A percentile compares a stretch with the other conserved stretches of the same genome.
Conservation (phyloP, 495 filamentous ascomycete species). For the Wilcoxina mikolae region DNA sequence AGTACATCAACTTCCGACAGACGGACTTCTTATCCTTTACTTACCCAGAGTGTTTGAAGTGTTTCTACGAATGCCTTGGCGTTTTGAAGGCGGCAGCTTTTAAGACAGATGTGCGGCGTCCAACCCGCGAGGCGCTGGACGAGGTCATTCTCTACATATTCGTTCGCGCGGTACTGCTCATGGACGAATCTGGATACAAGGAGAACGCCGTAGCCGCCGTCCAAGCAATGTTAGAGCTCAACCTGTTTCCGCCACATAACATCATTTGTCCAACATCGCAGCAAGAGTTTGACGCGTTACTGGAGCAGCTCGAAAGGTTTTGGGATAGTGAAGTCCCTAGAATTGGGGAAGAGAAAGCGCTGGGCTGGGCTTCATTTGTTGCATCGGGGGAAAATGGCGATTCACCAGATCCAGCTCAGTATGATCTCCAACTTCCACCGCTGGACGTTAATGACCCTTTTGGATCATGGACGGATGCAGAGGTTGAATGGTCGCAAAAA, state of each 20-base stretch:
- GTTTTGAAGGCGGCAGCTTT: slow-evolving; percentile 32
- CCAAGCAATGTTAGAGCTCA: slow-evolving; percentile 69
- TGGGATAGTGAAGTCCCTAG: slow-evolving; percentile 79
- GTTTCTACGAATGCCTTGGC: slow-evolving; percentile 43
- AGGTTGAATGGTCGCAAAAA: slow-evolving; percentile 36
- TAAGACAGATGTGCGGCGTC: slow-evolving; percentile 13
- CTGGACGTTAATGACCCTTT: slow-evolving; percentile 28
- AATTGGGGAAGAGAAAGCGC: slow-evolving; percentile 56
- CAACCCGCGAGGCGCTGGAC: slow-evolving; percentile 28
- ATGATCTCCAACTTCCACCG: slow-evolving; percentile 1
- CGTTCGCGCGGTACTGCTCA: slow-evolving; percentile 54
- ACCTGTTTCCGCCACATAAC: slow-evolving; percentile 41
- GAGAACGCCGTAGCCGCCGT: slow-evolving; percentile 67
- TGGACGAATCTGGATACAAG: slow-evolving; percentile 64
- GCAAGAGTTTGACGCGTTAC: slow-evolving; percentile 14
- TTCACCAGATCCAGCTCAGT: slow-evolving; percentile 28
- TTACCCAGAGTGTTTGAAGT: slow-evolving; percentile 46
- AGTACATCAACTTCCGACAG: slow-evolving; percentile 62
- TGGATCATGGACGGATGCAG: slow-evolving; percentile 45
- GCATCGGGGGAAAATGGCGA: slow-evolving; percentile 26
- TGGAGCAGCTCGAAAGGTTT: slow-evolving; percentile 38
- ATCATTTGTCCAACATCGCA: slow-evolving; percentile 10
- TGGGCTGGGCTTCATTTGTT: slow-evolving; percentile 51
- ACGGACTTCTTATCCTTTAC: slow-evolving; percentile 50
- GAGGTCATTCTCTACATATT: slow-evolving; percentile 56